Evolutionary conservation across 2,329 filamentous ascomycete genomes (phyloP), one percentile per base, ranked within the genome.

Genomic region (Lasiodiplodia hormozganensis): DNA sequence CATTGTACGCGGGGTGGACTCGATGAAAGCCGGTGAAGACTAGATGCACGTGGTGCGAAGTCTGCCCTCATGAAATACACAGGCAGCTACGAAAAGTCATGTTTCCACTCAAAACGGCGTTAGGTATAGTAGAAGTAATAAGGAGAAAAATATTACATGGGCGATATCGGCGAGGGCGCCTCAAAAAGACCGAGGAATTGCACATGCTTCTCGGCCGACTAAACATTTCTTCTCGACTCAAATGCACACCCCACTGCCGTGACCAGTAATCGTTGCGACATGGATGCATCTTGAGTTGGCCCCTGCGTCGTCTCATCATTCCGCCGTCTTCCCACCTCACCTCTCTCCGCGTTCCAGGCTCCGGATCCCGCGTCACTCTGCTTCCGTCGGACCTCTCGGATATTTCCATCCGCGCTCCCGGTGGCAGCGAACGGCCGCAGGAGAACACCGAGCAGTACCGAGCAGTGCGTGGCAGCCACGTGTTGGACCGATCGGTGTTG

Each of bases 1-100:
- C n/a, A 69, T 69, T 23, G 68, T 69, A 1, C 38, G 68, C 18
- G 68, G 64, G 10, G 68, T 69, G 16, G 67, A 69, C 38, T 65
- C 67, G 12, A 23, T 57, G 3, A 69, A 69, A 18, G 18, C 65
- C 18, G 66, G 66, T 6, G 21, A 51, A 4, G 47, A 62, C 47
- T 68, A 31, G 38, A 7, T 5, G 34, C 28, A 10, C 16, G n/a
- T n/a, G n/a, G 2, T 28, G 7, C 11, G 28, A 12, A 36, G 60
- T 16, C n/a, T 52, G 43, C 28, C 7, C 60, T 4, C n/a, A n/a
- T 2, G 12, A 49, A 12, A 49, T 31, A 16, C 11, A 6, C 21
- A 36, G 60, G 47, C 43, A 52, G 47, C 47, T 52, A 64, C n/a
- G 60, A 64, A 53, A 25, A 38, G 14, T n/a, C 2, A 34, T 25